A percentile compares a stretch with the other conserved stretches of the same genome.
Evolutionary conservation across 148 eudicot genomes (phyloP).

Genomic region (Persicaria maculosa): DNA sequence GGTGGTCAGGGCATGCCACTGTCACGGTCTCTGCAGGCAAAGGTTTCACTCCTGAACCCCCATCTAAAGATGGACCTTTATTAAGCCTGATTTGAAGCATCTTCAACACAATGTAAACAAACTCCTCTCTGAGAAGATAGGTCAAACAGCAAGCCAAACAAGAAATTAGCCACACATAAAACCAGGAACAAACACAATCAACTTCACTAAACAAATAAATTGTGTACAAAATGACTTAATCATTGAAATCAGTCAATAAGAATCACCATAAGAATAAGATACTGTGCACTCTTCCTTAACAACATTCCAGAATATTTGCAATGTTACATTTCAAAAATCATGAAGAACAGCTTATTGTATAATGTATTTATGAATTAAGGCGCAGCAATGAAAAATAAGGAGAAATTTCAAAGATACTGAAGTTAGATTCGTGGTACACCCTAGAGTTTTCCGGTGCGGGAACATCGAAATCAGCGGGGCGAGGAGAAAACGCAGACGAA

Average conservation of each 20-base stretch:
- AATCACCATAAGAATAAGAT: background rate
- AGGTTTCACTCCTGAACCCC: conserved; percentile 43
- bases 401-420: no score
- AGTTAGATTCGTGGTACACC: no score
- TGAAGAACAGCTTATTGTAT: background rate
- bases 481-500: no score
- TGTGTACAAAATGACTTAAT: background rate
- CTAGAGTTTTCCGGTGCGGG: no score
- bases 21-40: conserved; percentile 60
- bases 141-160: background rate
- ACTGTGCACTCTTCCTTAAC: background rate
- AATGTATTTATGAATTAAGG: background rate
- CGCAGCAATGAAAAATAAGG: background rate
- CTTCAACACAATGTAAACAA: conserved; percentile 13
- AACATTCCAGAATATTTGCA: background rate
- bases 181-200: background rate
- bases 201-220: background rate
- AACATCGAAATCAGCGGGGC: no score
- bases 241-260: background rate
- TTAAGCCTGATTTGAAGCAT: conserved; percentile 93
- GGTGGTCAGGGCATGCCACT: conserved; percentile 97
- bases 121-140: background rate
- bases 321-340: background rate
- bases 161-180: background rate
- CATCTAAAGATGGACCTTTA: conserved; percentile 53